These are phyloP conservation scores for Syncephalis fuscata DNA, from an alignment of 371 early-diverging fungal species.

Conservation along the genomic window DNA sequence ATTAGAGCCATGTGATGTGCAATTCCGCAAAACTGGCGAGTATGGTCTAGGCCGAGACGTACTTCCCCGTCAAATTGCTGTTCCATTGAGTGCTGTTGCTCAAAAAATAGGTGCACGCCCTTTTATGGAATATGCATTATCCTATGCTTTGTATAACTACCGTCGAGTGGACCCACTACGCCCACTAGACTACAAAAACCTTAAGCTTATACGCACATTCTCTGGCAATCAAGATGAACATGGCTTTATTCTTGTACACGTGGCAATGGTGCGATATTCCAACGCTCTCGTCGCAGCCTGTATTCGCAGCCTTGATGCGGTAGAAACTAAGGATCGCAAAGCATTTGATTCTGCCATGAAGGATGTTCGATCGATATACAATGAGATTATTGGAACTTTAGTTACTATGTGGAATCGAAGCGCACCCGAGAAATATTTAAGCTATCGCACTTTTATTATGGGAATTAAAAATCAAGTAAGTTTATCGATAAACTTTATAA, in stretches of 20 bases:
- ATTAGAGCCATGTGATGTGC: conserved; percentile 76
- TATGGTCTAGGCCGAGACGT: conserved; percentile 66
- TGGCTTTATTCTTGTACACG: conserved; percentile 67
- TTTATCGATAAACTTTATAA: too few relatives aligned
- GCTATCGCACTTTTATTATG: conserved; percentile 81
- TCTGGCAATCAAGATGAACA: conserved; percentile 53
- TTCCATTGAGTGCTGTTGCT: conserved; percentile 54
- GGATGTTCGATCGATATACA: conserved; percentile 36
- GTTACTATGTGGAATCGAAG: conserved; percentile 64
- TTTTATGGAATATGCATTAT: conserved; percentile 71
- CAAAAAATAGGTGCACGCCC: conserved; percentile 59
- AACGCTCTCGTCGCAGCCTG: conserved; percentile 43
- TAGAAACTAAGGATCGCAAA: conserved; percentile 25
- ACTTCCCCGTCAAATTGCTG: conserved; percentile 59
- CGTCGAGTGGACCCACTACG: conserved; percentile 34
- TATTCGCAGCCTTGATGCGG: conserved; percentile 35
- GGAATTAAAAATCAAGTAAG: conserved; percentile 49
- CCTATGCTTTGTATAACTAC: conserved; percentile 62
- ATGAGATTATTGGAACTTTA: conserved; percentile 51
- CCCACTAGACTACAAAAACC: conserved; percentile 43
- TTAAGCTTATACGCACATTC: conserved; percentile 59
- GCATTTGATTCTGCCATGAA: conserved; percentile 37
- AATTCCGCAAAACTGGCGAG: conserved; percentile 37
- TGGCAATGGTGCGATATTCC: conserved; percentile 69
- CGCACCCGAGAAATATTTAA: conserved; percentile 50